Conservation (phyloP, 495 filamentous ascomycete species). For the Choiromyces venosus region DNA sequence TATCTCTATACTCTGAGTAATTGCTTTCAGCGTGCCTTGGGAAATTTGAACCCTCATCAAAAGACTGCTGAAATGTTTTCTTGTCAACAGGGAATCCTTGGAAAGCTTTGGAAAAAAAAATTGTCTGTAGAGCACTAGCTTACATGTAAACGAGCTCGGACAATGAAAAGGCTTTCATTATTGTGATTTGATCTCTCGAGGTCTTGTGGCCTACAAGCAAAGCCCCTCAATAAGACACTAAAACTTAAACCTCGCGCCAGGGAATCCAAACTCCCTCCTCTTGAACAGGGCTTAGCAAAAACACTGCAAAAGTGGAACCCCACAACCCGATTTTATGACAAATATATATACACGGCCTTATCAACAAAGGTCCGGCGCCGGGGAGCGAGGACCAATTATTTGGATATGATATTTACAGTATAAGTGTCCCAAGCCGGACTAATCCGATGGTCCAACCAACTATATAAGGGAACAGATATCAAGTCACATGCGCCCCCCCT, state of each 20-base stretch:
- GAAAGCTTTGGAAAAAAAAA: no score
- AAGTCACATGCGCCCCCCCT: not conserved
- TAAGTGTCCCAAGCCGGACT: not conserved
- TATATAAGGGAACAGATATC: not conserved
- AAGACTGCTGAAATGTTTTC: no score
- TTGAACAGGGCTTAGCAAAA: not conserved
- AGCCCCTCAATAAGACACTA: not conserved
- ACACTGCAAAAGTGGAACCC: not conserved
- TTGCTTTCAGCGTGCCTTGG: no score
- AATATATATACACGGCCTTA: not conserved
- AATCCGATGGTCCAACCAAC: not conserved
- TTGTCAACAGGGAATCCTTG: no score
- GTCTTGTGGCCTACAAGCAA: not conserved
- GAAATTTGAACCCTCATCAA: no score
- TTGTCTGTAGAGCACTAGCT: not conserved
- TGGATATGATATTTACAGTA: no score
- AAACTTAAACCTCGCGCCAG: not conserved
- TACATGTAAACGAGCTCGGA: not conserved
- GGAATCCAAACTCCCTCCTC: not conserved
- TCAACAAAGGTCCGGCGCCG: no score
- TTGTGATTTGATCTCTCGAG: not conserved
- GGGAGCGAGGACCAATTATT: no score
- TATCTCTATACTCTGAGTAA: not conserved
- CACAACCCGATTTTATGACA: not conserved
- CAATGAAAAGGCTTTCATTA: not conserved